Conservation (phyloP, 1,284 basidiomycete species). For the Mycena citricolor region DNA sequence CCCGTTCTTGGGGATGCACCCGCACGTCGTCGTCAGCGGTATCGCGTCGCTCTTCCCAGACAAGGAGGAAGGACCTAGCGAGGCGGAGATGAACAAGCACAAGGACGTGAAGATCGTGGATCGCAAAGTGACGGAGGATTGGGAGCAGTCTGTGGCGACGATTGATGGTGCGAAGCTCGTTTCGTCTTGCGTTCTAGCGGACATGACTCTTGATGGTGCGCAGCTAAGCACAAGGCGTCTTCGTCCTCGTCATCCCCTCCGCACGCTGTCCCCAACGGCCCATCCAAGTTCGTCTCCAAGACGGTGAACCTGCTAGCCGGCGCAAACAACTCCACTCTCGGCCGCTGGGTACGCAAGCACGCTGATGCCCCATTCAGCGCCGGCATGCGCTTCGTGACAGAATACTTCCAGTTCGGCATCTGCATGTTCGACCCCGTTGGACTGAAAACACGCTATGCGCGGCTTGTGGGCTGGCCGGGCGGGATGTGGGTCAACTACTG, state of each 20-base stretch:
- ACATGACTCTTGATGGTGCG: neutral
- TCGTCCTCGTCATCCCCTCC: constrained; percentile 21
- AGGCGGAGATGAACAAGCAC: constrained; percentile 45
- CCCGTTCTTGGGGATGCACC: constrained; percentile 60
- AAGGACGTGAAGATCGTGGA: constrained; percentile 44
- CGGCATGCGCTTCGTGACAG: constrained; percentile 48
- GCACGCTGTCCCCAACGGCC: constrained; percentile 10
- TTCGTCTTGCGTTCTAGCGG: neutral
- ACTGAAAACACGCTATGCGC: constrained; percentile 45
- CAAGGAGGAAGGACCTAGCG: constrained; percentile 30
- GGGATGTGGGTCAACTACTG: constrained; percentile 57
- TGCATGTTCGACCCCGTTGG: constrained; percentile 56
- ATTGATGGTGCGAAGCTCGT: constrained; percentile 29
- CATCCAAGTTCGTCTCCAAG: constrained; percentile 33
- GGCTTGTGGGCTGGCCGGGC: constrained; percentile 44
- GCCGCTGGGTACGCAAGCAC: constrained; percentile 50
- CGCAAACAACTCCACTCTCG: constrained; percentile 41
- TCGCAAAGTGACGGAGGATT: constrained; percentile 45
- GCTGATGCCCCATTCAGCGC: constrained; percentile 46
- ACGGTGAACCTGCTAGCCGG: constrained; percentile 39
- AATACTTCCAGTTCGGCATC: constrained; percentile 54
- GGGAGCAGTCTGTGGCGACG: constrained; percentile 43
- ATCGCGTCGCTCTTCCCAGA: constrained; percentile 52
- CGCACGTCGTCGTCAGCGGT: constrained; percentile 56
- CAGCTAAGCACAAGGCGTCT: neutral